Evolutionary conservation across 495 filamentous ascomycete genomes (phyloP).

Genomic region (Elasticomyces elasticus): DNA sequence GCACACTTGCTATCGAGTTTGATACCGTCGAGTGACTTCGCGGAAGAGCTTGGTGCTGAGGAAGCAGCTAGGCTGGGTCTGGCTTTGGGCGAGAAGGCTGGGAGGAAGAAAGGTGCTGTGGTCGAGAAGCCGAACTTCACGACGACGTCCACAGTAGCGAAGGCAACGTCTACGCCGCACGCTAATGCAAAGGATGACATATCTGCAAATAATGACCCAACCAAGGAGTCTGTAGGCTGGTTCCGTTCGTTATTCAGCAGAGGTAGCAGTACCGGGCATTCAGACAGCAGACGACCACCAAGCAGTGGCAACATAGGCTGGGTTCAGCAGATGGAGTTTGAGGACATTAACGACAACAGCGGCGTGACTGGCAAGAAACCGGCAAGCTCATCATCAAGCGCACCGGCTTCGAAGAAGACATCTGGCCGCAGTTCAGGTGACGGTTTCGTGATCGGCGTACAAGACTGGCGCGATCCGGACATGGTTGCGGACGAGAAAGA

Average conservation of each 20-base stretch:
- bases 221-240: slow-evolving; percentile 35
- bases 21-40: slow-evolving; percentile 56
- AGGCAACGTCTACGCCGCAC: slow-evolving; percentile 21
- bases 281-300: slow-evolving; percentile 60
- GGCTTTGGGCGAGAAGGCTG: slow-evolving; percentile 16
- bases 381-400: slow-evolving; percentile 19
- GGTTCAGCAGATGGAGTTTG: slow-evolving; percentile 60
- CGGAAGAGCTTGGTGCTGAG: slow-evolving; percentile 44
- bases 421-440: slow-evolving; percentile 37
- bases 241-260: slow-evolving; percentile 42
- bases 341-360: slow-evolving; percentile 34
- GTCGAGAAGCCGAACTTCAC: slow-evolving; percentile 24
- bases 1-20: slow-evolving; percentile 88
- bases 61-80: slow-evolving; percentile 35
- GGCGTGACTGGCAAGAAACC: slow-evolving; percentile 24
- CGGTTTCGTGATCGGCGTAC: slow-evolving; percentile 81
- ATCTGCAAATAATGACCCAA: not conserved
- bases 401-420: slow-evolving; percentile 19
- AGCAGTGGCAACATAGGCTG: slow-evolving; percentile 76
- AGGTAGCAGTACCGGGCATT: slow-evolving; percentile 22
- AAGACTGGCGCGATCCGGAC: slow-evolving; percentile 87
- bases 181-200: not conserved
- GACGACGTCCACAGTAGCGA: slow-evolving; percentile 8
- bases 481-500: slow-evolving; percentile 40
- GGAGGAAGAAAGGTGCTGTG: slow-evolving; percentile 6